Evolutionary conservation across 1,284 basidiomycete species (phyloP).

Genomic region (Xerocomus tenax): DNA sequence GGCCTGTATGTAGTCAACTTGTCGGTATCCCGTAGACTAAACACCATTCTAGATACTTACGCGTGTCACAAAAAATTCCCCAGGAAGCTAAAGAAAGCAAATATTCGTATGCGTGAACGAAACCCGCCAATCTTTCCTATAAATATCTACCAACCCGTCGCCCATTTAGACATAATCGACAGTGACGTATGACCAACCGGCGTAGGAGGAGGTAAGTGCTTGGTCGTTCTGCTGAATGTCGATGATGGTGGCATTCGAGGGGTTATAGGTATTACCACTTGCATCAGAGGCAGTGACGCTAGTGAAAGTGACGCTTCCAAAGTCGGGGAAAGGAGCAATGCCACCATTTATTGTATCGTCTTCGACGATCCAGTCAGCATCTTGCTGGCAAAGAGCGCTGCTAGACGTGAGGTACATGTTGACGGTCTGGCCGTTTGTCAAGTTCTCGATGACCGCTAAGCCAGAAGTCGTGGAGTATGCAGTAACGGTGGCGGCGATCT

Average conservation of each 20-base stretch:
- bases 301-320: conserved; percentile 17
- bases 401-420: conserved; percentile 8
- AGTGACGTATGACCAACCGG: conserved; percentile 1
- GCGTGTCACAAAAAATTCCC: no score
- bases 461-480: conserved; percentile 20
- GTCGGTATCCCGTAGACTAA: no score
- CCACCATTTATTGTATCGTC: conserved; percentile 6
- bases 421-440: conserved; percentile 9
- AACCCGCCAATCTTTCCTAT: no score
- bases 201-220: conserved; percentile 12
- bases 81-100: no score
- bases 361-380: conserved; percentile 25
- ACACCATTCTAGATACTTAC: no score
- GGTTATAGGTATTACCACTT: not conserved
- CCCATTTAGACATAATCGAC: conserved; percentile 5
- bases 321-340: conserved; percentile 13
- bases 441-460: conserved; percentile 14
- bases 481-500: conserved; percentile 13
- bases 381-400: conserved; percentile 16
- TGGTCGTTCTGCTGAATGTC: conserved; percentile 14
- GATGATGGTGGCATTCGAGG: conserved; percentile 9
- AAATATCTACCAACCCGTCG: not conserved
- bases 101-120: no score
- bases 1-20: no score
- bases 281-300: conserved; percentile 8